phyloP scores from a whole-genome alignment of 2,329 filamentous ascomycete genomes.

The Epichloe gansuensis region DNA sequence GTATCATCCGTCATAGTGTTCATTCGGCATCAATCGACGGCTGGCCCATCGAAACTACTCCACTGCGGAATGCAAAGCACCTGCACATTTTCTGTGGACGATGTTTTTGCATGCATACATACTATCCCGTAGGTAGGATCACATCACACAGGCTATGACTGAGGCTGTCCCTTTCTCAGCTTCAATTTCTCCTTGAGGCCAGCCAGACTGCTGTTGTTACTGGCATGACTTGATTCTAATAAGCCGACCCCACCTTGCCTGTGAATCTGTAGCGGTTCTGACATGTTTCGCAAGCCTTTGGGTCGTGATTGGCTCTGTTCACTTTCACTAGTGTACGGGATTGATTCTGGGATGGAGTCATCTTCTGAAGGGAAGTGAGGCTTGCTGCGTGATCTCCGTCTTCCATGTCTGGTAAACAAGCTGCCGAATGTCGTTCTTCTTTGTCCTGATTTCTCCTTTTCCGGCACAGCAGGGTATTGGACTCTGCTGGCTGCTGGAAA shows the following conservation, averaged over 20 bases:
- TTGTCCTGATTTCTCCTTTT: not conserved
- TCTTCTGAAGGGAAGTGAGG: not conserved
- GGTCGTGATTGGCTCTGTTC: not conserved
- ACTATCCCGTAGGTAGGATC: not conserved
- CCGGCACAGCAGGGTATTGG: not conserved
- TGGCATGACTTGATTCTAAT: not conserved
- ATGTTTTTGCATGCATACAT: not conserved
- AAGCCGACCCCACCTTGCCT: not conserved
- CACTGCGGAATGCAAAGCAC: not conserved
- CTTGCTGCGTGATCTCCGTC: not conserved
- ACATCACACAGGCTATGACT: not conserved
- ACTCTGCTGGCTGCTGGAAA: not conserved
- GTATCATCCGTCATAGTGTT: not conserved
- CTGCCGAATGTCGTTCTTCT: conserved; percentile 1
- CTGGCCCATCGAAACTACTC: not conserved
- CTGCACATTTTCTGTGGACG: not conserved
- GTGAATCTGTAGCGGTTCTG: not conserved
- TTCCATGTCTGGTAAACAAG: not conserved
- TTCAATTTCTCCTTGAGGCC: not conserved
- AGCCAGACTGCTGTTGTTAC: not conserved
- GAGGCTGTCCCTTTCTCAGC: not conserved
- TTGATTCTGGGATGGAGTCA: not conserved
- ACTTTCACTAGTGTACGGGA: not conserved
- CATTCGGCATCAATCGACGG: not conserved
- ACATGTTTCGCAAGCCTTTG: not conserved